Conservation (phyloP, 1,139 yeast species). For the Martiniozyma asiatica region DNA sequence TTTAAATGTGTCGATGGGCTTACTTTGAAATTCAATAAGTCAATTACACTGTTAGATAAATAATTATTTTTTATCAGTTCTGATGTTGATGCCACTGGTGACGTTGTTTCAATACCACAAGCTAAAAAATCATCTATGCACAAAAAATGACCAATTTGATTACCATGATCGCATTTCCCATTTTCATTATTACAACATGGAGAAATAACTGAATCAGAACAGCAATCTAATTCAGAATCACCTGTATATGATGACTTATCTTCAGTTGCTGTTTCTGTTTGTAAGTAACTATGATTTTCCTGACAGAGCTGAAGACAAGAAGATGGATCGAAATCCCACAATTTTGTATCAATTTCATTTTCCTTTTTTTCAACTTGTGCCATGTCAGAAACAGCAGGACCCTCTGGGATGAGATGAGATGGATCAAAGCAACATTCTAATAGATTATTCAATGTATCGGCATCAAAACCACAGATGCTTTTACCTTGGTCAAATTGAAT, state of each 20-base stretch:
- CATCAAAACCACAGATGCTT: slow-evolving; percentile 9
- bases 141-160: too few species aligned
- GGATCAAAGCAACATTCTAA: slow-evolving; percentile 21
- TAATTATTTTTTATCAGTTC: too few species aligned
- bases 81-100: too few species aligned
- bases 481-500: too few species aligned
- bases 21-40: too few species aligned
- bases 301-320: slow-evolving; percentile 9
- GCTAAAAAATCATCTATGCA: too few species aligned
- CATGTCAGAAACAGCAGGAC: slow-evolving; percentile 1
- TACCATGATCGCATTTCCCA: slow-evolving; percentile 3
- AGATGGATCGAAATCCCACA: slow-evolving; percentile 13
- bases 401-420: slow-evolving; percentile 11
- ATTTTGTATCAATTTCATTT: slow-evolving; percentile 3
- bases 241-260: too few species aligned
- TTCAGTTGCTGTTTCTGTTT: too few species aligned
- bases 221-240: too few species aligned
- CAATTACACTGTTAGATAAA: too few species aligned
- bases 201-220: not conserved
- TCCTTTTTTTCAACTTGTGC: not conserved
- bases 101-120: too few species aligned
- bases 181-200: slow-evolving; percentile 3
- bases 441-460: slow-evolving; percentile 15
- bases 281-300: not conserved
- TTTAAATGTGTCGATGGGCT: not conserved